Evolutionary conservation across 441 rosid genomes (phyloP), one percentile per base, ranked within the genome.

Genomic region (Kokia cookei): DNA sequence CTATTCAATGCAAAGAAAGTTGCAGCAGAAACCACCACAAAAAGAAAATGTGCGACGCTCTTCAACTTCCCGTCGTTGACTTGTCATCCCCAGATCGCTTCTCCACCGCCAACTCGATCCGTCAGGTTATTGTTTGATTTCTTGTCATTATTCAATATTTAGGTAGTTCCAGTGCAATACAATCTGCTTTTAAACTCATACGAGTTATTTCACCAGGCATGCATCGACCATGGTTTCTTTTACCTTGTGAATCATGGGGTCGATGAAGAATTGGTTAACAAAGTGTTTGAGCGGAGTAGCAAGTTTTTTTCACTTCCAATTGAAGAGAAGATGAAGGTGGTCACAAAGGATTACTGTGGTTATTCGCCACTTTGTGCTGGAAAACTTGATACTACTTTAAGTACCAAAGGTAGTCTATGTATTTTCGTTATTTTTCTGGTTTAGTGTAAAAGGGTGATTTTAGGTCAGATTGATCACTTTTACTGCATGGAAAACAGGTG

Each of bases 191-290:
- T 22, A 7, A 12, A 3, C 7, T 37, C 22, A 40, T 14, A 5
- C 4, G 12, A 26, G 22, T 26, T 13, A 19, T 59, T 22, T 58
- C 17, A 4, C 2, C 77, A 93, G 97, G 97, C 97, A 40, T 95
- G 99, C 69, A 37, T 83, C 6, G 95, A 90, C 14, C 82, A 80
- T 53, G 96, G 98, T 15, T 95, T 93, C 91, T 93, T 93, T 78
- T 93, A 90, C 84, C 80, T 87, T 9, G 84, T 86, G 77, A 90
- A 95, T 76, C 99, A 91, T 73, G 97, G 95, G 1, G 81, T 93
- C 6, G 79, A 88, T 13, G 81, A 83, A 72, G 90, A 86, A 35
- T 70, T 93, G 17, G 7, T 84, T 17, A 26, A 65, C 1, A 22
- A 58, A 14, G 89, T 83, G 72, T 79, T 91, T 1, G 71, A 78